phyloP scores from a whole-genome alignment of 768 basidiomycete species.

The Dacryopinax spathularia region DNA sequence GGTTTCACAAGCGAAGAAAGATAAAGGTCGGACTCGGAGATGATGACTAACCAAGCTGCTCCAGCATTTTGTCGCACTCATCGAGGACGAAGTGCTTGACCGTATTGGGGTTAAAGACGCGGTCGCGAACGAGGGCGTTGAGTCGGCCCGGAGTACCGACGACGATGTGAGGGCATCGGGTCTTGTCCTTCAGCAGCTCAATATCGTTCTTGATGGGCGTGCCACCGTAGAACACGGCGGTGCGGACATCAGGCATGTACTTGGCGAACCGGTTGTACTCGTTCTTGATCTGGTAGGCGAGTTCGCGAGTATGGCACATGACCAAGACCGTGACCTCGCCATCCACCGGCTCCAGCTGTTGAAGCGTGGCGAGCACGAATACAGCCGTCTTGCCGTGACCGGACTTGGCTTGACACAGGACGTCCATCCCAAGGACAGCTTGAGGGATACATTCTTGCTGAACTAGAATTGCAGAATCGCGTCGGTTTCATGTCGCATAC shows the following conservation, averaged over 20 bases:
- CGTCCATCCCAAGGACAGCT: conserved; percentile 98
- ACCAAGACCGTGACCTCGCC: conserved; percentile 97
- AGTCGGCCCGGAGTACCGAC: conserved; percentile 96
- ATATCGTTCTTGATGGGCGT: conserved; percentile 88
- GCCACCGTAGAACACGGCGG: conserved; percentile 95
- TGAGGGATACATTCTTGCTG: conserved; percentile 99
- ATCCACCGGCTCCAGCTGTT: conserved; percentile 95
- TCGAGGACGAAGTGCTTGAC: conserved; percentile 99
- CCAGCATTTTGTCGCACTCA: conserved; percentile 99
- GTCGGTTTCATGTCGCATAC: conserved; percentile 4
- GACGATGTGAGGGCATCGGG: conserved; percentile 95
- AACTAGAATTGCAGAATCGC: conserved; percentile 35
- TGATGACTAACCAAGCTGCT: conserved; percentile 97
- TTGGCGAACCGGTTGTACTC: conserved; percentile 98
- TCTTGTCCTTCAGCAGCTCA: conserved; percentile 87
- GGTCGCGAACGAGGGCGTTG: conserved; percentile 90
- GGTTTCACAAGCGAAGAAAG: conserved; percentile 3
- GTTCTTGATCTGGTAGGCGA: conserved; percentile 99
- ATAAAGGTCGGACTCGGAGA: conserved; percentile 45
- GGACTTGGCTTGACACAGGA: conserved; percentile 98
- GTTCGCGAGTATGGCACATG: conserved; percentile 96
- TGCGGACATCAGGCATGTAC: conserved; percentile 98
- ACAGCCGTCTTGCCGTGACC: conserved; percentile 98
- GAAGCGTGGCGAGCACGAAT: conserved; percentile 92
- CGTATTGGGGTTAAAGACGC: conserved; percentile 83